Base-by-base conservation (phyloP, 306 rosid genomes). In the Carpinus viminea region DNA sequence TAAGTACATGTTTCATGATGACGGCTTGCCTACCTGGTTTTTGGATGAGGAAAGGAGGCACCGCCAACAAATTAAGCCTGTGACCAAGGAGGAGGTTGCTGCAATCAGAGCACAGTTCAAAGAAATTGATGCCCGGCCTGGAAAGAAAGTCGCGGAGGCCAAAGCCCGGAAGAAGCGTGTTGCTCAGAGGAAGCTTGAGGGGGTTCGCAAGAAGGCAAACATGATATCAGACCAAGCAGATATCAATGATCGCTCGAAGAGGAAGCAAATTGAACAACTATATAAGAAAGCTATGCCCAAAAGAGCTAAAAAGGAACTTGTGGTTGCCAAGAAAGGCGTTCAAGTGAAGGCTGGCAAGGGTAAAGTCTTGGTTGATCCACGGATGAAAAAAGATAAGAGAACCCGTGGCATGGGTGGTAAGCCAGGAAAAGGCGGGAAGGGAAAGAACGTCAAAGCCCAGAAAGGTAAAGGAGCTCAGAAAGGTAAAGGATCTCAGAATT, bases 281-380 rank as follows among this genome's bases (percentile, higher is more conserved):
- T 93, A 93, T 48, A 91, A 66, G 78, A 93, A 91, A 76, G 94
- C 99, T 13, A 73, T 12, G 18, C 97, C 99, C 0, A 83, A 86
- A 72, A 92, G 84, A 86, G 94, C 98, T 74, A 26, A 89, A 78
- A 95, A 87, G 87, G 99, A 95, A 77, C 86, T 82, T 73, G 99
- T 93, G 66, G 99, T 95, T 72, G 99, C 99, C 28, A 95, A 95
- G 91, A 95, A 95, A 83, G 99, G 99, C 46, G 98, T 95, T 15
- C 98, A 95, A 75, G 98, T 95, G 43, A 85, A 15, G 86, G 83
- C 60, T 51, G 91, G 89, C 59, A 78, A 79, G 79, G 91, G 89
- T 28, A 88, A 88, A 71, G 81, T 76, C 43, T 80, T 84, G 2
- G 89, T 88, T 24, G 89, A 88, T 76, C 73, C 73, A 15, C 70